A percentile compares a stretch with the other conserved stretches of the same genome.
These are phyloP conservation scores for Ocimum tenuiflorum DNA, from an alignment of 257 asterid species.

Conservation along the genomic window DNA sequence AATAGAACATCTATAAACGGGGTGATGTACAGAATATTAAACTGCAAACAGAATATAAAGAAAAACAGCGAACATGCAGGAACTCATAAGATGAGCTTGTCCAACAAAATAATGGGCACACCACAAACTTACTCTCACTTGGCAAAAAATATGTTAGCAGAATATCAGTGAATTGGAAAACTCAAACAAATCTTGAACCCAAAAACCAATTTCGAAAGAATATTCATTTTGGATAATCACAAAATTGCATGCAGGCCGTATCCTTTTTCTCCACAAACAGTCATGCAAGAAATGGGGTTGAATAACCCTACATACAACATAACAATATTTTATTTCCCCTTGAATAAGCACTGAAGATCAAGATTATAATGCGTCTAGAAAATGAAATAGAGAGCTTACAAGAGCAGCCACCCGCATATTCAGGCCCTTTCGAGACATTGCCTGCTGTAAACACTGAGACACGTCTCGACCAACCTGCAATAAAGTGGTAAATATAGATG, in stretches of 20 bases:
- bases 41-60: background rate
- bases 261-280: background rate
- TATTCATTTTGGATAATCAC: background rate
- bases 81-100: background rate
- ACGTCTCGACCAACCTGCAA: conserved; percentile 70
- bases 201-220: background rate
- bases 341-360: background rate
- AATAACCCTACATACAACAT: background rate
- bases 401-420: conserved; percentile 70
- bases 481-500: background rate
- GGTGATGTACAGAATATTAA: background rate
- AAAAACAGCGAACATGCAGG: too few relatives aligned
- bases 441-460: conserved; percentile 62
- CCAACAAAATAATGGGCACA: background rate
- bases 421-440: conserved; percentile 54
- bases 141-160: background rate
- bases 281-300: background rate
- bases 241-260: background rate
- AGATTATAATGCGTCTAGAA: background rate
- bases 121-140: background rate
- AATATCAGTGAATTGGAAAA: background rate
- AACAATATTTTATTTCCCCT: background rate
- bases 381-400: conserved; percentile 34
- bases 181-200: background rate
- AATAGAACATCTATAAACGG: background rate